Base-by-base conservation (phyloP, 352 stramenopile genomes). In the Phytophthora vignae region DNA sequence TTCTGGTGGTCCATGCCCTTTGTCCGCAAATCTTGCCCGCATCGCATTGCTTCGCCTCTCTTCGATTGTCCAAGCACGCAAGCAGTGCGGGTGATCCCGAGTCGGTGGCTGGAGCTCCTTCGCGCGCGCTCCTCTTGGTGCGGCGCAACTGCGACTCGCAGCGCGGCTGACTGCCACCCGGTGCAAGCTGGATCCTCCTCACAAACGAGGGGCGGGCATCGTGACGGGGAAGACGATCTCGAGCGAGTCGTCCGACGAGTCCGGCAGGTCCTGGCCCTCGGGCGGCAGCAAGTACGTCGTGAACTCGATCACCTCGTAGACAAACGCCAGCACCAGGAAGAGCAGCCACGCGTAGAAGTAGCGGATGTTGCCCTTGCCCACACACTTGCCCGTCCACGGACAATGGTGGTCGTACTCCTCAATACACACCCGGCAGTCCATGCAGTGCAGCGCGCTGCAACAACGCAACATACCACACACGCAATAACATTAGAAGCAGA, bases 391-490 rank as follows among this genome's bases (percentile, higher is more conserved):
- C 12, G 93, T 98, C 90, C 92, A 98, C 22, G 93, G 93, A 66
- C 93, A 98, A 67, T 98, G 93, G 74, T 98, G 93, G 67, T 98
- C 93, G 67, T 96, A 94, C 53, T 91, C 90, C 48, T 91, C 84
- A 56, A 97, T 90, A 60, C 91, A 97, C 62, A 93, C 90, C 40
- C 88, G 85, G 69, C 91, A 97, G 64, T 97, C 89, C 74, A 92
- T 88, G 64, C 91, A 97, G 60, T 97, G 91, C 38, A 90, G 70
- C 7, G 91, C 88, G 19, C 84, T 96, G 19, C 25, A 60, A 69
- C 48, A 73, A 69, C 10, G 15, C 10, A 5, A 15, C 9, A 42
- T 5, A 42, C 10, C 9, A 15, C 1, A 42, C 36, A 42, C 33
- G 12, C 58, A 59, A 64, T 17, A 53, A 12, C 9, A n/a, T 69